A percentile compares a stretch with the other conserved stretches of the same genome.
Conservation (phyloP, 106 monocot species). For the Hemerocallis citrina region DNA sequence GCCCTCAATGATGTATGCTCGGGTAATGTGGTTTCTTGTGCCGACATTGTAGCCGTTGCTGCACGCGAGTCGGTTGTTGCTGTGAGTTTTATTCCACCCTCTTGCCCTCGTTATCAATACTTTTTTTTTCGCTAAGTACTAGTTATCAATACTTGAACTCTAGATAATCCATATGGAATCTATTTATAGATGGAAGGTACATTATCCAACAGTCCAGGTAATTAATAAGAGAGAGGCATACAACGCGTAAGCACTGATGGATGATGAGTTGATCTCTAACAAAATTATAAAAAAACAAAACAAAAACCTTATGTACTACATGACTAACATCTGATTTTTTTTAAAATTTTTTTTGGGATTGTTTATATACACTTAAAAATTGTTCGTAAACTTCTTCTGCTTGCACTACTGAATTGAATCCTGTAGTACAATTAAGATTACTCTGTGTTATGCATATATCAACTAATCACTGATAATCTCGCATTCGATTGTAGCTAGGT, state of each 20-base stretch:
- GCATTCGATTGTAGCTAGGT: slow-evolving; percentile 13
- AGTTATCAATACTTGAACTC: not conserved
- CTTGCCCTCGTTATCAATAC: not conserved
- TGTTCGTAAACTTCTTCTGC: no score
- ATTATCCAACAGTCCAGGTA: no score
- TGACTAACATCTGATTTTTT: no score
- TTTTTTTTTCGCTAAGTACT: not conserved
- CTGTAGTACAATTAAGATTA: not conserved
- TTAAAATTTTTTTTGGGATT: no score
- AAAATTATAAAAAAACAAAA: no score
- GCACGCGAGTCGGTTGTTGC: slow-evolving; percentile 29
- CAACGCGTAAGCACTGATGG: no score
- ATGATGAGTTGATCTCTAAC: no score
- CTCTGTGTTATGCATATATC: not conserved
- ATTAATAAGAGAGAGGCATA: no score
- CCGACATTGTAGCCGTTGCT: slow-evolving; percentile 38
- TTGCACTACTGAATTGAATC: not conserved
- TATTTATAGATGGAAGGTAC: no score
- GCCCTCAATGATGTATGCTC: slow-evolving; percentile 14
- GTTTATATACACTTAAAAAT: no score
- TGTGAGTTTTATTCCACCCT: slow-evolving; percentile 9
- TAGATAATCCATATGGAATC: not conserved
- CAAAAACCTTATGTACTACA: no score
- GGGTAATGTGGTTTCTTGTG: slow-evolving; percentile 29
- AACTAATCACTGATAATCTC: not conserved